These are phyloP conservation scores for Aristolochia contorta DNA, from an alignment of 164 flowering plant species.

Conservation along the genomic window DNA sequence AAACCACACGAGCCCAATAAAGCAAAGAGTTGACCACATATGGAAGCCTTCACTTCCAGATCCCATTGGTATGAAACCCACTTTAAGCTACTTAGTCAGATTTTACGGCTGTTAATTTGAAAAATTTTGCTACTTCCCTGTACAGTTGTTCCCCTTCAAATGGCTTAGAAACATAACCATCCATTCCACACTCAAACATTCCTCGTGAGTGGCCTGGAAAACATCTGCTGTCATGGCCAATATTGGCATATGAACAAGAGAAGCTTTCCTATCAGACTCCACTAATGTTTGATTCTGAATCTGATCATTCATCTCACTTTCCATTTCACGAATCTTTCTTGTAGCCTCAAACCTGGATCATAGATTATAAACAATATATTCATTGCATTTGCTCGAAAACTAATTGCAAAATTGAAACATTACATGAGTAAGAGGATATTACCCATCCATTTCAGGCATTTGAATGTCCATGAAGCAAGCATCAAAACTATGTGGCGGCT, in stretches of 20 bases:
- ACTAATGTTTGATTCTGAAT: slow-evolving; percentile 34
- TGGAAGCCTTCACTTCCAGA: background rate
- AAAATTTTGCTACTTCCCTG: slow-evolving; percentile 69
- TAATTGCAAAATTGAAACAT: no score
- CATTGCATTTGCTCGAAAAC: background rate
- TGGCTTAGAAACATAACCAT: slow-evolving; percentile 96
- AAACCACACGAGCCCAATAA: no score
- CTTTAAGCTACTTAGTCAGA: slow-evolving; percentile 14
- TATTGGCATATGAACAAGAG: slow-evolving; percentile 75
- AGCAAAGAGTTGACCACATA: no score
- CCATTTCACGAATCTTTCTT: slow-evolving; percentile 58
- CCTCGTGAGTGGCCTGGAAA: slow-evolving; percentile 80
- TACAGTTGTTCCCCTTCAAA: slow-evolving; percentile 87
- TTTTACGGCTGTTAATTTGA: slow-evolving; percentile 21
- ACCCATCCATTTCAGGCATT: slow-evolving; percentile 99
- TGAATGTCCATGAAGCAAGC: slow-evolving; percentile 99
- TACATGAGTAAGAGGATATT: slow-evolving; percentile 9
- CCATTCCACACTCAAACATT: slow-evolving; percentile 78
- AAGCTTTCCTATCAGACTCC: slow-evolving; percentile 29
- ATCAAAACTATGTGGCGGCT: slow-evolving; percentile 72
- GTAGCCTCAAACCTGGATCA: slow-evolving; percentile 81
- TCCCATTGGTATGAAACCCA: background rate
- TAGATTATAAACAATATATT: background rate
- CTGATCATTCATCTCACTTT: slow-evolving; percentile 28
- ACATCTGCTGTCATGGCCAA: slow-evolving; percentile 99